These are phyloP conservation scores for Uromyces viciae-fabae DNA, from an alignment of 1,284 basidiomycete genomes.

Conservation along the genomic window DNA sequence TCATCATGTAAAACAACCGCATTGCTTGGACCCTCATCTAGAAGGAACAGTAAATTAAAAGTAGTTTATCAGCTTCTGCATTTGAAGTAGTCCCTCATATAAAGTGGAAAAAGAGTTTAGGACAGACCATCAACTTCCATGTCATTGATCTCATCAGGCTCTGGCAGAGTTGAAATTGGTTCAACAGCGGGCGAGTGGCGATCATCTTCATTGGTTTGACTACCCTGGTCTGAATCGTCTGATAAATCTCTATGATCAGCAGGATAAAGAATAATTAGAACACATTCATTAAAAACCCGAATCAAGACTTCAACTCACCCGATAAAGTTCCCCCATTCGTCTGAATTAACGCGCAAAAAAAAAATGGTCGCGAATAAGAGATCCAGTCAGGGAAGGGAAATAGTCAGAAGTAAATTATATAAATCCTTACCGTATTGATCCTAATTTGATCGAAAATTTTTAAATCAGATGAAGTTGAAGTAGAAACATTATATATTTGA, in stretches of 20 bases:
- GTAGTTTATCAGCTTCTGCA: neutral
- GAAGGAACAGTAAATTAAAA: neutral
- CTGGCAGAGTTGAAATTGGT: conserved; percentile 21
- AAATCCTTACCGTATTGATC: conserved; percentile 40
- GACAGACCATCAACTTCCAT: conserved; percentile 43
- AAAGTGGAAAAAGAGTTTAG: neutral
- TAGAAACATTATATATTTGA: conserved; percentile 15
- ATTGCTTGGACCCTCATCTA: conserved; percentile 52
- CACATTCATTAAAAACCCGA: neutral
- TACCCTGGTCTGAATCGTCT: conserved; percentile 36
- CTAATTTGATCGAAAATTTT: conserved; percentile 3
- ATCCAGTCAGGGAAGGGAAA: neutral
- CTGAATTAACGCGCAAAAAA: conserved; percentile 10
- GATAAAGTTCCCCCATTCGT: conserved; percentile 45
- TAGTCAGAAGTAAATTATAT: neutral
- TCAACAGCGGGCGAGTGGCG: conserved; percentile 19
- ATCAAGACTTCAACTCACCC: neutral
- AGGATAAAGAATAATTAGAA: neutral
- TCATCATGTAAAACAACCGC: conserved; percentile 55
- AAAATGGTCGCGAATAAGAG: neutral
- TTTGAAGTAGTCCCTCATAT: neutral
- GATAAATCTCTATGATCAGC: conserved; percentile 30
- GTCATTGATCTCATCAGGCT: conserved; percentile 34
- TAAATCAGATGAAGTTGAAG: neutral
- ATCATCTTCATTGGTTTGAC: conserved; percentile 11